Conservation (phyloP, 2,329 filamentous ascomycete genomes). For the Apiospora saccharicola region DNA sequence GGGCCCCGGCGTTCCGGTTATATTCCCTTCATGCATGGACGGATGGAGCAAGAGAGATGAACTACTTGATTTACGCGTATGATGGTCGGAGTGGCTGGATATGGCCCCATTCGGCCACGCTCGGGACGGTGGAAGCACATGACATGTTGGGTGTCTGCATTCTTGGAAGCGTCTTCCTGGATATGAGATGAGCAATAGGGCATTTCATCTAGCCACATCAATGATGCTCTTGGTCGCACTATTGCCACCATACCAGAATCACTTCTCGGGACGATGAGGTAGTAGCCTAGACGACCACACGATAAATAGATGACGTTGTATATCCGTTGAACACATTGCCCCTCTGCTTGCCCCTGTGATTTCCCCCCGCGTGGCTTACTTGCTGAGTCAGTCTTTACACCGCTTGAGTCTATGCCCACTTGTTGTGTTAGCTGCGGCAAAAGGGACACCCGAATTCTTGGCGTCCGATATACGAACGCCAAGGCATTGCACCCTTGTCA, state of each 20-base stretch:
- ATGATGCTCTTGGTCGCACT: background rate
- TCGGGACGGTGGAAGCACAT: background rate
- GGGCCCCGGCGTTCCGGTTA: conserved; percentile 21
- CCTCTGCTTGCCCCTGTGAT: background rate
- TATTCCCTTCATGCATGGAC: conserved; percentile 9
- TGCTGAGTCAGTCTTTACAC: background rate
- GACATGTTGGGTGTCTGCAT: conserved; percentile 4
- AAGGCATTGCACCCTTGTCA: background rate
- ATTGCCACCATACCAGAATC: background rate
- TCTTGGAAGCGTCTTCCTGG: background rate
- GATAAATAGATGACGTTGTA: conserved; percentile 11
- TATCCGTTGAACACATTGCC: background rate
- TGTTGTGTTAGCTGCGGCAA: background rate
- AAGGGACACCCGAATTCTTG: background rate
- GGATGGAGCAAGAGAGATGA: conserved; percentile 23
- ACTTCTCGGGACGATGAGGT: background rate
- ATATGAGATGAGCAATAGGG: background rate
- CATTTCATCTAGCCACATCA: conserved; percentile 10
- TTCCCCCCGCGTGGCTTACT: background rate
- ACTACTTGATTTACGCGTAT: conserved; percentile 16
- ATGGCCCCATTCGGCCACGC: conserved; percentile 4
- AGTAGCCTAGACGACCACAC: conserved; percentile 10
- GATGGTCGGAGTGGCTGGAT: background rate
- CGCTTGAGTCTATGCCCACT: background rate
- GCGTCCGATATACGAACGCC: background rate